Evolutionary conservation across 148 eudicot genomes (phyloP), one percentile per base, ranked within the genome.

Genomic region (Beta vulgaris): DNA sequence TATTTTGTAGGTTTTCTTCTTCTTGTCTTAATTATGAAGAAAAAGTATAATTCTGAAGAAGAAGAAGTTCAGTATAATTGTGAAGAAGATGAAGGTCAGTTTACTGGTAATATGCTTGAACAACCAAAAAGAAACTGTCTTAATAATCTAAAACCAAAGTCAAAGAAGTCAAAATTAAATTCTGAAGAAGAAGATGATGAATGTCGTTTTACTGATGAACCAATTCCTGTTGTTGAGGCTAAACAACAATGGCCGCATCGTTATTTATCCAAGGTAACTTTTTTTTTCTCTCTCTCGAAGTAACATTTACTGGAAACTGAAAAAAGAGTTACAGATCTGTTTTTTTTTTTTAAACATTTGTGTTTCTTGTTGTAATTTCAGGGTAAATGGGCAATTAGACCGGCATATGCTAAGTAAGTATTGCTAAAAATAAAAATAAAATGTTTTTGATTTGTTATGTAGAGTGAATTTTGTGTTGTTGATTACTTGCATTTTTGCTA

Each of bases 211-310:
- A 23, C n/a, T 67, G 81, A 81, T 18, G 60, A 74, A 4, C 79
- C 85, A 3, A 65, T 82, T 49, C 67, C 82, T 1, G 66, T 43
- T 26, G 58, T 46, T 9, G 73, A 82, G 40, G 82, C 85, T 6
- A 64, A 76, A 16, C 35, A 36, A 26, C 69, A 59, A 0, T 82
- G 85, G 85, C 82, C 82, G 3, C 63, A 75, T 0, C 85, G 82
- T 9, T 82, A 78, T 36, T 55, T 66, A 9, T 75, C 73, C 14
- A 79, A 59, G 82, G 85, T 66, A 39, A 1, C 0, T 15, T 6
- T 19, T 35, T 19, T 61, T 0, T 66, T 2, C 75, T 6, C 48
- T 18, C 44, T 57, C 14, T 63, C 6, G 0, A 68, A 23, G 3
- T 28, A 23, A 4, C 2, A 31, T 15, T 69, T 7, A 29, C 61